Evolutionary conservation across 129 eudicot genomes (phyloP).

Genomic region (Helichrysum umbraculigerum): DNA sequence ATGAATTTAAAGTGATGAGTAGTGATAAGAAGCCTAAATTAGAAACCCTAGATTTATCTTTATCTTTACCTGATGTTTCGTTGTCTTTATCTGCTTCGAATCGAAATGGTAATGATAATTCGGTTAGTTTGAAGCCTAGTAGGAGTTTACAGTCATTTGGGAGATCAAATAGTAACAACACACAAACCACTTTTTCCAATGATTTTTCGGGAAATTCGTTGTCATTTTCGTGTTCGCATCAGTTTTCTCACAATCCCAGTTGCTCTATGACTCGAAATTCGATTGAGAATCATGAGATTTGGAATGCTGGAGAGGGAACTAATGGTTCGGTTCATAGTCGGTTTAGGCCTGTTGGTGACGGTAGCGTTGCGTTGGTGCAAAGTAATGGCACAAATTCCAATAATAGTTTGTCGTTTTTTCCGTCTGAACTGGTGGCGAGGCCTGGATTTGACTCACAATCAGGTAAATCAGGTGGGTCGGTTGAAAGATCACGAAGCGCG

Average conservation of each 20-base stretch:
- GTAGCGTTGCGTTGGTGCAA: conserved; percentile 53
- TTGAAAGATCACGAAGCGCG: conserved; percentile 33
- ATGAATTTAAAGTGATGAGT: conserved; percentile 37
- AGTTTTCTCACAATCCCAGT: conserved; percentile 78
- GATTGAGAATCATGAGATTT: conserved; percentile 72
- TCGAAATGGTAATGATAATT: conserved; percentile 46
- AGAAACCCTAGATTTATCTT: conserved; percentile 66
- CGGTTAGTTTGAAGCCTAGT: conserved; percentile 49
- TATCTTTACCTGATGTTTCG: conserved; percentile 66
- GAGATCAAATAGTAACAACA: conserved; percentile 41
- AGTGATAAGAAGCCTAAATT: conserved; percentile 63
- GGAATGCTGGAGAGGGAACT: conserved; percentile 95
- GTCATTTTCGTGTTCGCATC: conserved; percentile 76
- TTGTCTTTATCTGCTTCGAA: conserved; percentile 64
- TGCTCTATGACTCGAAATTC: conserved; percentile 83
- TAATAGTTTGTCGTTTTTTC: conserved; percentile 41
- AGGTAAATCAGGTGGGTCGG: conserved; percentile 45
- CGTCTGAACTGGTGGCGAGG: conserved; percentile 67
- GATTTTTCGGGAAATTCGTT: conserved; percentile 68
- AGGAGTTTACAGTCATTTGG: conserved; percentile 58
- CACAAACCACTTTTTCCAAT: conserved; percentile 64
- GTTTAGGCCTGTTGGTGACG: conserved; percentile 87
- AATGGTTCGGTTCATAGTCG: conserved; percentile 93
- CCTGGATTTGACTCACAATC: conserved; percentile 48
- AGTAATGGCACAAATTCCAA: conserved; percentile 9